Conservation (phyloP, 768 basidiomycete genomes). For the Clavaria fumosa region DNA sequence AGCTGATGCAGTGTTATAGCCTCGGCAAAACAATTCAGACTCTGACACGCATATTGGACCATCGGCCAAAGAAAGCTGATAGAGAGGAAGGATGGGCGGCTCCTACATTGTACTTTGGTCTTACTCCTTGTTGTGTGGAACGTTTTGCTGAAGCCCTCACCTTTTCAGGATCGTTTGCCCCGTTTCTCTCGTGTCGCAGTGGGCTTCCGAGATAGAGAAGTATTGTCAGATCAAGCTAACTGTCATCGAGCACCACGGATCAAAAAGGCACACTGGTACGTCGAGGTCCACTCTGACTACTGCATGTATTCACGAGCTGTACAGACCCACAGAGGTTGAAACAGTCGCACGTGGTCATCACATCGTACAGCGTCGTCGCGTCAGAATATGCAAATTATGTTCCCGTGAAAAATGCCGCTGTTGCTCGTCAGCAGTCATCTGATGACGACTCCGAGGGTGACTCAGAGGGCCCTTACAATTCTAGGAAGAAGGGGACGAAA, state of each 20-base stretch:
- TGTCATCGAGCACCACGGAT: constrained; percentile 77
- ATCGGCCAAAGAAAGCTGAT: constrained; percentile 54
- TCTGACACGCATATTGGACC: constrained; percentile 73
- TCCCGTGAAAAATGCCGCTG: constrained; percentile 17
- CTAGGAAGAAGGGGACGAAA: constrained; percentile 23
- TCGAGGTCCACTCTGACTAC: background rate
- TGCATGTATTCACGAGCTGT: background rate
- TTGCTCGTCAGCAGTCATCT: constrained; percentile 10
- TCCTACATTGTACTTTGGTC: constrained; percentile 44
- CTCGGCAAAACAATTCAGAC: constrained; percentile 89
- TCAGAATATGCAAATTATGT: constrained; percentile 54
- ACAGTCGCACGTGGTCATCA: constrained; percentile 60
- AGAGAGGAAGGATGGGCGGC: constrained; percentile 56
- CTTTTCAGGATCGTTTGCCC: constrained; percentile 67
- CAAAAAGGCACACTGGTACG: constrained; percentile 52
- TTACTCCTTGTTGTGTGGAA: background rate
- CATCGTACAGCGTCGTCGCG: constrained; percentile 73
- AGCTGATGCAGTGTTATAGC: constrained; percentile 20
- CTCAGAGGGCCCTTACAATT: constrained; percentile 32
- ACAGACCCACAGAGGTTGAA: constrained; percentile 40
- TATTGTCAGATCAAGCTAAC: constrained; percentile 48
- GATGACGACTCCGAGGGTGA: constrained; percentile 24
- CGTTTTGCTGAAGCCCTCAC: constrained; percentile 4
- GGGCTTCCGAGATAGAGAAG: constrained; percentile 73
- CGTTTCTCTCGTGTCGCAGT: constrained; percentile 77